phyloP scores from a whole-genome alignment of 768 basidiomycete species.

The Mycena vulgaris region DNA sequence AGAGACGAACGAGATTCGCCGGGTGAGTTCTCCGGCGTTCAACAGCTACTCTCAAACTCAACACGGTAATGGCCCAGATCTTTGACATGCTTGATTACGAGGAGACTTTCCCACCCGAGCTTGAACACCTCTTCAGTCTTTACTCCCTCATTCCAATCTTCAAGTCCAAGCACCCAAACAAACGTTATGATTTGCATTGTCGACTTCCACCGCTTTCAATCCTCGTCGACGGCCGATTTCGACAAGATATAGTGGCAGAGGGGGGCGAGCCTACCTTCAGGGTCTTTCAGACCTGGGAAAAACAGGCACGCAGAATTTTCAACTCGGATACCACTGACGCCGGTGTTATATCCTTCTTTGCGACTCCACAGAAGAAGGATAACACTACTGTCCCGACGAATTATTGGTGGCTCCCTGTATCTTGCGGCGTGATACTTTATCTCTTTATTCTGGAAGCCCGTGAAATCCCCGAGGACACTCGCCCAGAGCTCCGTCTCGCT shows the following conservation, averaged over 20 bases:
- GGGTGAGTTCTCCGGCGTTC: too few species aligned
- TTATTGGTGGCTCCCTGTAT: too few species aligned
- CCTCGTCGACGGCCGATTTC: conserved; percentile 1
- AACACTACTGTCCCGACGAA: too few species aligned
- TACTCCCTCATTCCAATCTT: conserved; percentile 4
- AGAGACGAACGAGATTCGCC: not conserved
- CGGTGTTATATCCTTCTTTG: too few species aligned
- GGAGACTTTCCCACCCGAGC: not conserved
- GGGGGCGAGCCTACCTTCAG: not conserved
- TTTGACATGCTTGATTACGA: not conserved
- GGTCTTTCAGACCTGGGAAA: not conserved
- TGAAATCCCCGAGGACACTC: too few species aligned
- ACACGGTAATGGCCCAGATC: not conserved
- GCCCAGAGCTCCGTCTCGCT: too few species aligned
- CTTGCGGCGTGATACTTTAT: too few species aligned
- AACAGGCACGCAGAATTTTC: too few species aligned
- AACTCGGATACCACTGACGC: too few species aligned
- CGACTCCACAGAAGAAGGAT: too few species aligned
- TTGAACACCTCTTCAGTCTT: not conserved
- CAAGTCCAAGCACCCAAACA: not conserved
- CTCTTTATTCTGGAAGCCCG: too few species aligned
- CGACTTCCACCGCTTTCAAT: not conserved
- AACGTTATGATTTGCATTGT: not conserved
- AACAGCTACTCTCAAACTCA: not conserved
- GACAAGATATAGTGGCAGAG: not conserved